Evolutionary conservation across 805 yeast genomes (phyloP), one percentile per base, ranked within the genome.

Genomic region (Ogataea nitratoaversa): DNA sequence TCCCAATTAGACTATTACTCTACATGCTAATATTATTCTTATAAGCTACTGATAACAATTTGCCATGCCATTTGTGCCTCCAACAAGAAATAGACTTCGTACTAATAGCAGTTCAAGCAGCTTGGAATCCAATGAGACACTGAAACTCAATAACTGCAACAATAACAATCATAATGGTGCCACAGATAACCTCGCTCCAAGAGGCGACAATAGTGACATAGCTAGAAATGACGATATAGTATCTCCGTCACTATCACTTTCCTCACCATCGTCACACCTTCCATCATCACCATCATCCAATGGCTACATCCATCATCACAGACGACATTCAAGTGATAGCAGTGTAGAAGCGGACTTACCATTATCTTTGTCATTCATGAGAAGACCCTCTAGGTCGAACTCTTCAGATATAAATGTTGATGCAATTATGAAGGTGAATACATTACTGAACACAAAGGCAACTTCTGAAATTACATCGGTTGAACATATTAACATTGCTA

Each of bases 301-400:
- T 8, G 40, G 29, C 17, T 33, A 30, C 19, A 18, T 30, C 11
- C 9, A 32, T 20, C 46, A 41, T 24, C 39, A n/a, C n/a, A n/a
- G 44, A 33, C 41, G 52, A 19, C 45, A 38, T 11, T 49, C 54
- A 3, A 48, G 48, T 29, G 49, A 45, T 32, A 42, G 47, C 28
- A 46, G 49, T 41, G 35, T 37, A 13, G 54, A 50, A 9, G 53
- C 46, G 18, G 54, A 49, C 31, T 12, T 57, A 11, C 65, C 64
- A 4, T 38, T 58, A 18, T 61, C 67, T 2, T 40, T 63, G n/a
- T 54, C 63, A 3, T 63, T 62, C 39, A 27, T 62, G 13, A 48
- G 60, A 24, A 49, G 50, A 33, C 67, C 67, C 3, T 57, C 66
- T 2, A 34, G 67, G 27, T 57, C 63, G 2, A 44, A 40, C 16